Base-by-base conservation (phyloP, 2,329 filamentous ascomycete genomes). In the Beauveria scarabaeidicola region DNA sequence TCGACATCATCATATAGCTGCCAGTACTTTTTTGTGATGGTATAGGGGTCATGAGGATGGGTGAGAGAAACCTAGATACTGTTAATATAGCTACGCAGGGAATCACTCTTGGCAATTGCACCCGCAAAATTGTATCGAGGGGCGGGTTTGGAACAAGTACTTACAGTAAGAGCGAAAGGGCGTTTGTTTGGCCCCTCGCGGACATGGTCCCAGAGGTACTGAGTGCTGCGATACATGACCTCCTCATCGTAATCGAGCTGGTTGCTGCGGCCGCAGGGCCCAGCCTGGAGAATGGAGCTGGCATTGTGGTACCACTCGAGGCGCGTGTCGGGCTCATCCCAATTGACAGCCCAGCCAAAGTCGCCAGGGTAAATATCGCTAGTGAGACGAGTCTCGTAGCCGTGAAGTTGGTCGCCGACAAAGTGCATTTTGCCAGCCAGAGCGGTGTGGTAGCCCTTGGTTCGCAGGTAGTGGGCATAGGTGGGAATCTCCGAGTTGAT, bases 341-440 rank as follows among this genome's bases (percentile, higher is more conserved):
- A 97, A 75, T 96, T 92, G 64, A 96, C 92, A 13, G 88, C 87
- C 92, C 92, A 97, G 64, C 92, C 92, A 69, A 94, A 91, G 70
- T 97, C 92, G 61, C 88, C 92, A 1, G 92, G 92, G 73, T 97
- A 97, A 70, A 97, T 96, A 72, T 97, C 92, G 65, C 88, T 90
- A n/a, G 92, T 97, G 68, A 97, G 80, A 60, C 92, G 85, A 68
- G 90, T 88, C 77, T 97, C 92, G 69, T 96, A 97, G 32, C 92
- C 92, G 71, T 97, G 92, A 61, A 97, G 80, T 75, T 97, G 92
- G 71, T 97, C 92, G 38, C 92, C 92, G 58, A 95, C 89, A 71
- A 97, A 97, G 75, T 97, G 92, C 92, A 97, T 97, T 81, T 97
- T 97, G 63, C 92, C 92, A 5, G 92, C 91, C 66, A 97, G 79